A percentile compares a stretch with the other conserved stretches of the same genome.
Evolutionary conservation across 345 rosid genomes (phyloP).

Genomic region (Dimocarpus longan): DNA sequence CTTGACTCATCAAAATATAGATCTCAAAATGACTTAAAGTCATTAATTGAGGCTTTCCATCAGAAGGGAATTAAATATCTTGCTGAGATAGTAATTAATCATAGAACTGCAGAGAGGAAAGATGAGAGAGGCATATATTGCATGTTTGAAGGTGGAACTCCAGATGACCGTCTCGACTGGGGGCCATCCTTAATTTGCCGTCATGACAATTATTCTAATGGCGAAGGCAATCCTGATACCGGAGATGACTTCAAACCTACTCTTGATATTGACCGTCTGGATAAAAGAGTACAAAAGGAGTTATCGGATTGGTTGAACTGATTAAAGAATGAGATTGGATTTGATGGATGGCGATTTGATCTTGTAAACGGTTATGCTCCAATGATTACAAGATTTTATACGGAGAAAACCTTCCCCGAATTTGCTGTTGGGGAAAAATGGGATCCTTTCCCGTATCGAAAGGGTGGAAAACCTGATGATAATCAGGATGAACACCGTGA

Average conservation of each 20-base stretch:
- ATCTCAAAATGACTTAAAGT: conserved; percentile 51
- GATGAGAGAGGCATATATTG: conserved; percentile 65
- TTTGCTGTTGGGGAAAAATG: conserved; percentile 87
- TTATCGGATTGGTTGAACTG: conserved; percentile 91
- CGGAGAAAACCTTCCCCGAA: conserved; percentile 52
- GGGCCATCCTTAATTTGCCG: conserved; percentile 73
- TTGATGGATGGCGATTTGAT: conserved; percentile 78
- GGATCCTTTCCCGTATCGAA: conserved; percentile 51
- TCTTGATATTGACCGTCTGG: conserved; percentile 87
- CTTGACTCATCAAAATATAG: conserved; percentile 73
- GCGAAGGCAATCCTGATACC: conserved; percentile 71
- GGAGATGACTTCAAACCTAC: conserved; percentile 53
- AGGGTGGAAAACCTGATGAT: conserved; percentile 58
- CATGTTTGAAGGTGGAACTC: conserved; percentile 85
- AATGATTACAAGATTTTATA: conserved; percentile 45
- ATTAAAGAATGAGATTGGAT: conserved; percentile 74
- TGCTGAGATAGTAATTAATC: conserved; percentile 89
- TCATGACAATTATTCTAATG: conserved; percentile 55
- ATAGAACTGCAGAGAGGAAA: conserved; percentile 73
- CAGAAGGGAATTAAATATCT: conserved; percentile 64
- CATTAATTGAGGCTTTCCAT: conserved; percentile 51
- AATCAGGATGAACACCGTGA: conserved; percentile 65
- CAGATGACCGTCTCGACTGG: conserved; percentile 82
- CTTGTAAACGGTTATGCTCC: conserved; percentile 72
- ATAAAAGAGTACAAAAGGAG: conserved; percentile 62